These are phyloP conservation scores for Malania oleifera DNA, from an alignment of 164 flowering plant species.

Conservation along the genomic window DNA sequence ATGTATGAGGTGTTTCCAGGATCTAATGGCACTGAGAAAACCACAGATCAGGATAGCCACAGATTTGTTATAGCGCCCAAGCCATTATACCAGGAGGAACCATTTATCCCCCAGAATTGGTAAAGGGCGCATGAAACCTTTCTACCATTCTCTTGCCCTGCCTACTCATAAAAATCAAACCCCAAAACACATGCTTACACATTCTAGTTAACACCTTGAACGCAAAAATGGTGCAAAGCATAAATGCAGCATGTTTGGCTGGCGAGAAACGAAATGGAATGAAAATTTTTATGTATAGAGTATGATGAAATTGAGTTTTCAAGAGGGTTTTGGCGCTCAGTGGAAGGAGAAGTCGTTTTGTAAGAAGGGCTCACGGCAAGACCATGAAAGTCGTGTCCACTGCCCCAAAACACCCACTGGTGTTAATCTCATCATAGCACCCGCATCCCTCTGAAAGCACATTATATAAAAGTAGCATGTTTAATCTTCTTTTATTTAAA, in stretches of 20 bases:
- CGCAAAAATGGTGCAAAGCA: too few species aligned
- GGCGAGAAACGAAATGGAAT: too few species aligned
- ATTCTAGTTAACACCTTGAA: too few species aligned
- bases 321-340: not conserved
- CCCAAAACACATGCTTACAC: not conserved
- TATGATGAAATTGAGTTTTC: too few species aligned
- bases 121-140: not conserved
- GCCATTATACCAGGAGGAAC: not conserved
- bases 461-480: not conserved
- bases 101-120: not conserved
- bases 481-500: not conserved
- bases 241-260: too few species aligned
- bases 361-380: not conserved
- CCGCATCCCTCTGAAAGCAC: not conserved
- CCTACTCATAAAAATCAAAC: not conserved
- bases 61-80: not conserved
- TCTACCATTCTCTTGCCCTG: not conserved
- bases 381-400: not conserved
- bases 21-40: not conserved
- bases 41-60: not conserved
- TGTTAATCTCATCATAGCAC: not conserved
- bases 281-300: too few species aligned
- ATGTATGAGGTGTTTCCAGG: not conserved
- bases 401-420: not conserved
- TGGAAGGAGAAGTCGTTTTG: slow-evolving; percentile 2